These are phyloP conservation scores for Escallonia herrerae DNA, from an alignment of 129 eudicot species.

Conservation along the genomic window DNA sequence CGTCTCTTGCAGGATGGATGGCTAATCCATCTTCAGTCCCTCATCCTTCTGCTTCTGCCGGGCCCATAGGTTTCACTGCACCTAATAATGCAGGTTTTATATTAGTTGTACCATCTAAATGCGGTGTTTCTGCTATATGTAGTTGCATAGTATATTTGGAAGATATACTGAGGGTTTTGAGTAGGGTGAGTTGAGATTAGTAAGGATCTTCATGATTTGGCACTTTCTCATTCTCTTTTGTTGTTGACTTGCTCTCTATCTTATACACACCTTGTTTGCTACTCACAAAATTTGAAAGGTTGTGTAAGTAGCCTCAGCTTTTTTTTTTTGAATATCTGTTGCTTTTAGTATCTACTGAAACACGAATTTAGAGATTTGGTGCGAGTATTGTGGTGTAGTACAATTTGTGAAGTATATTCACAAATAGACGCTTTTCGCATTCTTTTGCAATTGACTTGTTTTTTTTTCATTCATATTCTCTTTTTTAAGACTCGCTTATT, in stretches of 20 bases:
- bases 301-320: no score
- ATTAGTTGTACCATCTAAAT: neutral
- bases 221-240: no score
- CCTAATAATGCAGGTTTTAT: conserved; percentile 50
- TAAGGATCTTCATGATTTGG: neutral
- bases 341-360: neutral
- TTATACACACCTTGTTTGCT: no score
- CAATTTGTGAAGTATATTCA: conserved; percentile 3
- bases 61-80: conserved; percentile 68
- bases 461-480: no score
- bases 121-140: neutral
- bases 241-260: no score
- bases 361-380: neutral
- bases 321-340: no score
- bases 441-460: neutral
- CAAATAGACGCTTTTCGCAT: neutral
- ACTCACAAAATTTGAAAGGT: no score
- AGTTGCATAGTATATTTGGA: neutral
- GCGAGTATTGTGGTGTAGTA: neutral
- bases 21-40: conserved; percentile 57
- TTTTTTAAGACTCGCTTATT: no score
- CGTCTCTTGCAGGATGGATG: conserved; percentile 73
- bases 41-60: conserved; percentile 64
- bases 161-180: neutral
- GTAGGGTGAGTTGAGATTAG: neutral